phyloP scores from a whole-genome alignment of 2,329 filamentous ascomycete species.

The Neocucurbitaria cava region DNA sequence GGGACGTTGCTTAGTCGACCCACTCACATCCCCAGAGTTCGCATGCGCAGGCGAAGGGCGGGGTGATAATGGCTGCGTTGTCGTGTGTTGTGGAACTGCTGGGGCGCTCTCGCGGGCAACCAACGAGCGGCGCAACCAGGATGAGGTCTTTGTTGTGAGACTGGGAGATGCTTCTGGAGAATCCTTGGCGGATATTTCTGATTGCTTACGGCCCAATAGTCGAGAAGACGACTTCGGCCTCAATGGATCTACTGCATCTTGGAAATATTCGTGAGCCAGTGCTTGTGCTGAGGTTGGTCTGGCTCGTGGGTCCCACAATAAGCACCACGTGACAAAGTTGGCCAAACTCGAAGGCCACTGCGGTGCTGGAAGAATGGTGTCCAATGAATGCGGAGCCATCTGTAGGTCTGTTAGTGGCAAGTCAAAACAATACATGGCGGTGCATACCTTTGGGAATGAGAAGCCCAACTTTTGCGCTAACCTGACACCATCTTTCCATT shows the following conservation, averaged over 20 bases:
- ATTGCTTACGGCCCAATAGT: conserved; percentile 88
- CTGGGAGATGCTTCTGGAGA: conserved; percentile 64
- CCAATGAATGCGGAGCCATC: conserved; percentile 98
- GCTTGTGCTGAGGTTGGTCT: conserved; percentile 92
- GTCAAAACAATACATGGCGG: not conserved
- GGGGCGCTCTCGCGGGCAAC: conserved; percentile 78
- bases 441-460: conserved; percentile 81
- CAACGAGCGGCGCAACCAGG: conserved; percentile 96
- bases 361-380: conserved; percentile 86
- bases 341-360: conserved; percentile 90
- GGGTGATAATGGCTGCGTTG: conserved; percentile 51
- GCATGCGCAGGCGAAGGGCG: conserved; percentile 53
- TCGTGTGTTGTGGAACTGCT: conserved; percentile 57
- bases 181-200: conserved; percentile 72
- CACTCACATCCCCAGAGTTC: conserved; percentile 53
- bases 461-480: conserved; percentile 96
- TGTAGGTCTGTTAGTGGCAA: conserved; percentile 53
- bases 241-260: conserved; percentile 88
- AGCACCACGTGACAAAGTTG: conserved; percentile 96
- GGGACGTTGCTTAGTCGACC: conserved; percentile 61
- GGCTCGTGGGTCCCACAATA: conserved; percentile 97
- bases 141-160: conserved; percentile 78
- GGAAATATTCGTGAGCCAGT: conserved; percentile 93
- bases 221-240: conserved; percentile 90
- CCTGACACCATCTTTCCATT: conserved; percentile 94